phyloP scores from a whole-genome alignment of 345 rosid species.

The Populus pruinosa region DNA sequence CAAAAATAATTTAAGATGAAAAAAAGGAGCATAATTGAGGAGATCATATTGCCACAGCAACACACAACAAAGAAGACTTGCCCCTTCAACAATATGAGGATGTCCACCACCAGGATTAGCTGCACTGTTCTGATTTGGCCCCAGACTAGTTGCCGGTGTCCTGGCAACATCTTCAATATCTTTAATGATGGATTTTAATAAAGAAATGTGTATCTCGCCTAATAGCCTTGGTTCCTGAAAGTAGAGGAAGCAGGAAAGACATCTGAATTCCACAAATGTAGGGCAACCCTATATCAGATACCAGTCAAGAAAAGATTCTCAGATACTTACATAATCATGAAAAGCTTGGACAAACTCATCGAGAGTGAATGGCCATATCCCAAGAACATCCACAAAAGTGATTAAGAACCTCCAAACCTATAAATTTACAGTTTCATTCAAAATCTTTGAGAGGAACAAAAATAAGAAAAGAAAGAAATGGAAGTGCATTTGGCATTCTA shows the following conservation, averaged over 20 bases:
- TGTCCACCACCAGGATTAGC: slow-evolving; percentile 85
- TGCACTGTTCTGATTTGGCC: slow-evolving; percentile 58
- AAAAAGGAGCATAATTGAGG: not conserved
- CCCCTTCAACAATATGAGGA: slow-evolving; percentile 88
- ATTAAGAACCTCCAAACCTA: slow-evolving; percentile 90
- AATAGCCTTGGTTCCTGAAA: slow-evolving; percentile 72
- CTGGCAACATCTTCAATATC: slow-evolving; percentile 82
- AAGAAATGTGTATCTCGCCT: slow-evolving; percentile 79
- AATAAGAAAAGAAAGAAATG: not conserved
- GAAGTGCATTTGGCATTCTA: not conserved
- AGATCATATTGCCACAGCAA: not conserved
- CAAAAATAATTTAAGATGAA: not conserved
- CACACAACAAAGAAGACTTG: slow-evolving; percentile 28
- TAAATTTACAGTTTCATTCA: slow-evolving; percentile 18
- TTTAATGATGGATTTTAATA: slow-evolving; percentile 63
- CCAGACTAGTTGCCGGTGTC: slow-evolving; percentile 50
- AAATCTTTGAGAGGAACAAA: not conserved
- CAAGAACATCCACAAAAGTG: slow-evolving; percentile 74
- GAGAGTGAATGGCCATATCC: slow-evolving; percentile 87
- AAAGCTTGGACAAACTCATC: slow-evolving; percentile 90
- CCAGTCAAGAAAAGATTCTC: not conserved
- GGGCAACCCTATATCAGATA: not conserved
- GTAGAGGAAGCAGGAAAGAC: slow-evolving; percentile 14
- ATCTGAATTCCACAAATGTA: slow-evolving; percentile 12
- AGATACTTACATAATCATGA: slow-evolving; percentile 70